Base-by-base conservation (phyloP, 2,329 filamentous ascomycete species). In the Escovopsis sp. region DNA sequence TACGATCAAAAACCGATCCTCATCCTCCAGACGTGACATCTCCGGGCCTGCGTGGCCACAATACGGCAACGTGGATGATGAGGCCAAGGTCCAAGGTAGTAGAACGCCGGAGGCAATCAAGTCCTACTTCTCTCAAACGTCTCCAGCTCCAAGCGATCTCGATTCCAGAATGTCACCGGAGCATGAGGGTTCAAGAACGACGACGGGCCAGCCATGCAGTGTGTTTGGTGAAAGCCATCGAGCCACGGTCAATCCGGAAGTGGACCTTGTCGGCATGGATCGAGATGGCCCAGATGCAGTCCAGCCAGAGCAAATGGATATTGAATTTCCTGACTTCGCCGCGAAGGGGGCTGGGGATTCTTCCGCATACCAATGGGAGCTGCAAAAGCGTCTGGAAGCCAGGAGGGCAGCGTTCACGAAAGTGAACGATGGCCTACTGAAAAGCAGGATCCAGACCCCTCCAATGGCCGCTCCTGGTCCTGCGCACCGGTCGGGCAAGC, bases 311-410 rank as follows among this genome's bases (percentile, higher is more conserved):
- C 39, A 36, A 6, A 14, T 30, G 10, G 29, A 39, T 20, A 25
- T 32, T 6, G 16, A 10, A 14, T 35, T 15, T 6, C 20, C 20
- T 6, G 20, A 20, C 4, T 6, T 6, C 4, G 20, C 20, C 4
- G 6, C 20, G 2, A 6, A 20, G 4, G 20, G 20, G 6, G 20
- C 55, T 3, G 51, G 58, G 20, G 57, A 58, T 11, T 49, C 51
- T 6, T 60, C 58, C 6, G 56, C 58, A 3, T 58, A 53, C 34
- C 46, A 52, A 31, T 57, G 51, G 27, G 49, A 47, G 36, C 4
- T 11, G 2, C 32, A 15, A 4, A 15, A 14, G 42, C 34, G 20
- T 35, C 24, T 11, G 37, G 37, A 37, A 35, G n/a, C 14, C 14
- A 13, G n/a, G 39, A 10, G 31, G 29, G 20, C 35, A 44, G 7